Percentiles rank a stretch among this genome's conserved stretches.
Evolutionary conservation across 768 basidiomycete species (phyloP).

Genomic region (Hortiboletus flavorubellus): DNA sequence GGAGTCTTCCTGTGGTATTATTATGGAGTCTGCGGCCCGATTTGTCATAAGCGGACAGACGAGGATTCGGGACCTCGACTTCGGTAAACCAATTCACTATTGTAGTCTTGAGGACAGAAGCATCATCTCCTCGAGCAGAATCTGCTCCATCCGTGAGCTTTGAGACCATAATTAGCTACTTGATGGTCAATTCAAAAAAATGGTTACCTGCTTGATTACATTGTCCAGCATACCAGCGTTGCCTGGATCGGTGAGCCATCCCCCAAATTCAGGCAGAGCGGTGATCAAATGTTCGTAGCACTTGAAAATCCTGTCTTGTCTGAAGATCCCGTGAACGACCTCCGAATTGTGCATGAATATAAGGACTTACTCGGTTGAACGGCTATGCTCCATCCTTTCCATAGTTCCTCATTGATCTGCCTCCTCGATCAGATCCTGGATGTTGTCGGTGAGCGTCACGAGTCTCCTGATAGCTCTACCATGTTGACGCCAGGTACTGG

Average conservation of each 20-base stretch:
- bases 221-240: background rate
- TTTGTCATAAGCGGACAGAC: background rate
- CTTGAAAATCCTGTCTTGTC: too few relatives aligned
- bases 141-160: background rate
- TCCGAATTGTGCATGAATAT: too few relatives aligned
- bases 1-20: background rate
- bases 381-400: background rate
- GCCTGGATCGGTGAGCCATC: background rate
- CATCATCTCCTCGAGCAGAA: background rate
- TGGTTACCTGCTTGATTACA: background rate
- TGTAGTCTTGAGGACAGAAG: background rate
- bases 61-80: background rate
- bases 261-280: background rate
- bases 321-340: too few relatives aligned
- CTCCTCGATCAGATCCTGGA: background rate
- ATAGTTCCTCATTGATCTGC: background rate
- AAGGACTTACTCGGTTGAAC: background rate
- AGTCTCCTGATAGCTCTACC: background rate
- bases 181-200: too few relatives aligned
- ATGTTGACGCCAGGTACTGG: background rate
- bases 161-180: background rate
- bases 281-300: too few relatives aligned
- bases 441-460: background rate
- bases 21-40: background rate
- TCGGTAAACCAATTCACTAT: background rate